Evolutionary conservation across 768 basidiomycete genomes (phyloP), one percentile per base, ranked within the genome.

Genomic region (Trichaptum fuscoviolaceum): DNA sequence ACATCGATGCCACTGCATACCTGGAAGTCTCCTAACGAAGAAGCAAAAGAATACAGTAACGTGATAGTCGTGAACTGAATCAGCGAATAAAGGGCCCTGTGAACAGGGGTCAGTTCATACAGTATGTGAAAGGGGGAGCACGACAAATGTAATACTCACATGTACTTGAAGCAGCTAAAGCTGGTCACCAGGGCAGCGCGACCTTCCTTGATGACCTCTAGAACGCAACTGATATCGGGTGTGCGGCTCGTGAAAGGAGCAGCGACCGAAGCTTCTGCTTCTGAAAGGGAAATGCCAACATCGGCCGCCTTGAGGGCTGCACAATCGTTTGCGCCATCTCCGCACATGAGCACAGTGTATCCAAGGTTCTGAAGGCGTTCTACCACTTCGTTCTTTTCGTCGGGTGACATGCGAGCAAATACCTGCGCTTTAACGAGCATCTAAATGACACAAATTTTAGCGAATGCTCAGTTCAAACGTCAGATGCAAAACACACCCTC

Each of bases 91-190:
- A 99, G 77, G 0, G 97, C 97, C 96, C 96, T 99, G 71, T 20
- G 69, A 42, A 58, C 63, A 30, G 36, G 63, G 2, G 64, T 57
- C 59, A 64, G 64, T 63, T 63, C 74, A 57, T 69, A 70, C 30
- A 30, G 35, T 30, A 7, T 25, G 27, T 59, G 25, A 35, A 34
- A 12, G n/a, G 24, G 63, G 57, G 57, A 59, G 24, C 35, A 18
- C 27, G n/a, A 30, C 36, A 15, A 34, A 35, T 4, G 20, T 2
- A 23, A 5, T 36, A 82, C 93, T 77, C 71, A 96, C 96, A 99
- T 99, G 73, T 98, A 99, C 78, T 99, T 99, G 87, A 99, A 99
- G 79, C 96, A 99, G 70, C 95, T 96, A 78, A 99, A 99, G 75
- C 95, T 96, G 0, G 97, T 99, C 64, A 97, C 96, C 64, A 99